Evolutionary conservation across 106 monocot species (phyloP).

Genomic region (Dendrobium chrysotoxum): DNA sequence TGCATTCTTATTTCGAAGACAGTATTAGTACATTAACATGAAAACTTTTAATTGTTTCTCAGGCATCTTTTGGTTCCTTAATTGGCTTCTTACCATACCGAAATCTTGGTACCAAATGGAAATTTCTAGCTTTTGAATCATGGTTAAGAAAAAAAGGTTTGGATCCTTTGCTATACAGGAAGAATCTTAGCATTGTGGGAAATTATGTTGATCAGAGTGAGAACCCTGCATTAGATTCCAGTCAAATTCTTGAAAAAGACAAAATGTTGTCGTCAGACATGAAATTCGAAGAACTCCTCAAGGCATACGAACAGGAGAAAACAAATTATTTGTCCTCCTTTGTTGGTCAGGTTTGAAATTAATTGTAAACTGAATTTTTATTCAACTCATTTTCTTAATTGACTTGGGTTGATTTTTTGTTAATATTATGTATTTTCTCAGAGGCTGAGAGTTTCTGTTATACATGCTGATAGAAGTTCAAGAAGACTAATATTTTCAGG

Average conservation of each 20-base stretch:
- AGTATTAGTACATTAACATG: not conserved
- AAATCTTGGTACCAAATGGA: constrained; percentile 83
- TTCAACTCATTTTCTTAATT: not conserved
- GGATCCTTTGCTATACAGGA: constrained; percentile 59
- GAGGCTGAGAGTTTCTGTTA: constrained; percentile 57
- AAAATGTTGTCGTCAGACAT: constrained; percentile 20
- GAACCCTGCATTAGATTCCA: constrained; percentile 18
- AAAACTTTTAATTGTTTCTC: constrained; percentile 14
- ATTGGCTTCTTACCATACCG: constrained; percentile 87
- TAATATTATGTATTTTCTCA: constrained; percentile 21
- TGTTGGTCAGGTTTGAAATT: constrained; percentile 75
- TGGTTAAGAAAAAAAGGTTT: constrained; percentile 85
- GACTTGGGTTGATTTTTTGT: not conserved
- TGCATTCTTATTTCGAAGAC: not conserved
- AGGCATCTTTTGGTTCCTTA: constrained; percentile 85
- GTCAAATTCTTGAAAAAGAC: constrained; percentile 22
- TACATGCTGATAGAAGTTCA: constrained; percentile 57
- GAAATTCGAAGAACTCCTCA: constrained; percentile 73
- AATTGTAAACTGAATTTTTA: not conserved
- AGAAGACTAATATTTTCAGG: constrained; percentile 76
- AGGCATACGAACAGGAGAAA: constrained; percentile 76
- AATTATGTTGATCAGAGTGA: constrained; percentile 36
- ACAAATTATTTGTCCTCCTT: constrained; percentile 81
- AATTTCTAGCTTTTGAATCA: constrained; percentile 93
- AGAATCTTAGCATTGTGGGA: constrained; percentile 55